Conservation (phyloP, 2,329 filamentous ascomycete species). For the Botrytis medusae region DNA sequence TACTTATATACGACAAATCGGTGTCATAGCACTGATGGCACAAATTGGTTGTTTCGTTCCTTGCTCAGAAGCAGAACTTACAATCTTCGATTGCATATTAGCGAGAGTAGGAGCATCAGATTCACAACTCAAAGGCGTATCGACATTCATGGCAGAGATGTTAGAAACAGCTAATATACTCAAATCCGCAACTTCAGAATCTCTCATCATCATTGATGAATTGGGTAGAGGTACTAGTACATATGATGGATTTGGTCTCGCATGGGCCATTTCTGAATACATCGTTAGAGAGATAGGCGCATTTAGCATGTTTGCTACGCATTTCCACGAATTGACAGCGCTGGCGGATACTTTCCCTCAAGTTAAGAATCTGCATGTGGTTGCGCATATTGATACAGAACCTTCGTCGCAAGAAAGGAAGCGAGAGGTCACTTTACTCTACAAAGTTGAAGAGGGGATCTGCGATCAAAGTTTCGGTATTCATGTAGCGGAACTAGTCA, state of each 20-base stretch:
- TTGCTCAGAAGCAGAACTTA: constrained; percentile 84
- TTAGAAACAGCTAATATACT: constrained; percentile 97
- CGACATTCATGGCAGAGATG: constrained; percentile 99
- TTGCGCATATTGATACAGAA: constrained; percentile 74
- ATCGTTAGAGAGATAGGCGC: constrained; percentile 94
- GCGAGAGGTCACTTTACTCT: constrained; percentile 88
- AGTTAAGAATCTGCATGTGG: constrained; percentile 91
- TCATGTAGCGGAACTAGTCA: constrained; percentile 93
- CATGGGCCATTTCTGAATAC: constrained; percentile 98
- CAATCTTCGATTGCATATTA: constrained; percentile 95
- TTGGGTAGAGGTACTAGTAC: constrained; percentile 95
- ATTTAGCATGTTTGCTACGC: constrained; percentile 92
- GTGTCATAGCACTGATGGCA: constrained; percentile 95
- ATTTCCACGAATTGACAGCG: constrained; percentile 96
- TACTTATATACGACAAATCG: constrained; percentile 96
- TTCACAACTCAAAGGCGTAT: constrained; percentile 95
- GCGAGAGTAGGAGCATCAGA: constrained; percentile 94
- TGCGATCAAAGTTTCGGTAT: constrained; percentile 98
- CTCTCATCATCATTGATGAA: constrained; percentile 97
- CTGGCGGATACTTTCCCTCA: constrained; percentile 83
- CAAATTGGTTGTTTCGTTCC: constrained; percentile 97
- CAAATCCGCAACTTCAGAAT: constrained; percentile 92
- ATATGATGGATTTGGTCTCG: constrained; percentile 97
- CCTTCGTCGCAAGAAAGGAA: constrained; percentile 42
- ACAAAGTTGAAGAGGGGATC: constrained; percentile 93